Evolutionary conservation across 148 eudicot species (phyloP), one percentile per base, ranked within the genome.

Genomic region (Vaccinium macrocarpon): DNA sequence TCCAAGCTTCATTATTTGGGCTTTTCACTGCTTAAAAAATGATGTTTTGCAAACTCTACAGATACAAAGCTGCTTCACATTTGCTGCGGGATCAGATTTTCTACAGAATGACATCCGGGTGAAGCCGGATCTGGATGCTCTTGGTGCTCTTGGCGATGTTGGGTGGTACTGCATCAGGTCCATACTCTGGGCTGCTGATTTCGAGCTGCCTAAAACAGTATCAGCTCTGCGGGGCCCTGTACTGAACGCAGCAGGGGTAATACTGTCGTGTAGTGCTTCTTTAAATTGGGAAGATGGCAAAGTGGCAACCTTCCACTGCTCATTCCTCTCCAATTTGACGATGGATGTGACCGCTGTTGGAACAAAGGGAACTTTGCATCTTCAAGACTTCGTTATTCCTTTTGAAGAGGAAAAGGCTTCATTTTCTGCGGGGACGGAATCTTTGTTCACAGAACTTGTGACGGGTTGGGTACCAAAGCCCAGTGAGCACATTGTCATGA

Each of bases 61-160:
- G 93, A 73, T 92, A 25, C 93, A 92, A 66, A 35, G 88, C 52
- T 29, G 50, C 82, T 92, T 91, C 88, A 66, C 89, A 21, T 92
- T 88, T 55, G 86, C 87, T 49, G 91, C 59, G 1, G 88, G 86
- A 49, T 27, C 27, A 0, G 82, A 91, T 66, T 92, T 92, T 75
- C 94, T 92, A 5, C 62, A 87, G 57, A 91, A 92, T 46, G 88
- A 92, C 88, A 92, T 92, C 38, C 93, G 93, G 4, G 94, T 92
- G 55, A 91, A 86, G 85, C 89, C 94, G 6, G 91, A 91, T 56
- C 92, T 92, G 0, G 94, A 92, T 52, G 86, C 87, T 50, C 92
- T 92, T 21, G 94, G 94, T 56, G 92, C 90, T 21, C 91, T 92
- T 1, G 94, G 94, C 2, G 94, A 92, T 80, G 29, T 3, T 80